phyloP scores from a whole-genome alignment of 495 filamentous ascomycete genomes.

The Thermochaetoides thermophila region DNA sequence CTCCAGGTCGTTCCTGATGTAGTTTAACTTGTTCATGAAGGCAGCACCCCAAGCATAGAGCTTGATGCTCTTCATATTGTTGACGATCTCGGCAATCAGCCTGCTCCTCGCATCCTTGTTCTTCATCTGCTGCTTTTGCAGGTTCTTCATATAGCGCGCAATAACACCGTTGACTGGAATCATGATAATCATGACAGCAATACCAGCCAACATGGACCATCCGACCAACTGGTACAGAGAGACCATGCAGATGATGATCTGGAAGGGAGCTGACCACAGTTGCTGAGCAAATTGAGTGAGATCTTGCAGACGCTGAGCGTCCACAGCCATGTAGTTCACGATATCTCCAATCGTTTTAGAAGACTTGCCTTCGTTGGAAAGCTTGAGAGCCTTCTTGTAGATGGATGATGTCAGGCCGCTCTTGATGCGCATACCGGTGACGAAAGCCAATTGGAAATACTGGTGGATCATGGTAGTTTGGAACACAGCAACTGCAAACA shows the following conservation, averaged over 20 bases:
- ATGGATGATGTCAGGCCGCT: constrained; percentile 78
- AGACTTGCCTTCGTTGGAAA: constrained; percentile 88
- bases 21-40: constrained; percentile 93
- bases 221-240: constrained; percentile 92
- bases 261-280: constrained; percentile 90
- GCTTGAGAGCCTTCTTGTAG: constrained; percentile 74
- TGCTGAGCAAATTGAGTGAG: constrained; percentile 90
- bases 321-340: constrained; percentile 97
- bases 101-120: constrained; percentile 93
- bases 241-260: constrained; percentile 87
- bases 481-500: constrained; percentile 76
- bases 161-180: constrained; percentile 92
- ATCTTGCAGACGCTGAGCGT: constrained; percentile 89
- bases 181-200: constrained; percentile 94
- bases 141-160: constrained; percentile 79
- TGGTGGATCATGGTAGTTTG: constrained; percentile 75
- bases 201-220: constrained; percentile 88
- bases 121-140: constrained; percentile 96
- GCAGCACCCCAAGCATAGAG: constrained; percentile 94
- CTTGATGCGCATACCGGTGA: constrained; percentile 93
- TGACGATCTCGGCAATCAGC: constrained; percentile 92
- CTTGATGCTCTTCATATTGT: constrained; percentile 99
- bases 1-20: constrained; percentile 89
- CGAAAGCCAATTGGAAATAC: constrained; percentile 90
- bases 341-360: constrained; percentile 92